Evolutionary conservation across 352 stramenopile species (phyloP), one percentile per base, ranked within the genome.

Genomic region (Globisporangium recalcitrans): DNA sequence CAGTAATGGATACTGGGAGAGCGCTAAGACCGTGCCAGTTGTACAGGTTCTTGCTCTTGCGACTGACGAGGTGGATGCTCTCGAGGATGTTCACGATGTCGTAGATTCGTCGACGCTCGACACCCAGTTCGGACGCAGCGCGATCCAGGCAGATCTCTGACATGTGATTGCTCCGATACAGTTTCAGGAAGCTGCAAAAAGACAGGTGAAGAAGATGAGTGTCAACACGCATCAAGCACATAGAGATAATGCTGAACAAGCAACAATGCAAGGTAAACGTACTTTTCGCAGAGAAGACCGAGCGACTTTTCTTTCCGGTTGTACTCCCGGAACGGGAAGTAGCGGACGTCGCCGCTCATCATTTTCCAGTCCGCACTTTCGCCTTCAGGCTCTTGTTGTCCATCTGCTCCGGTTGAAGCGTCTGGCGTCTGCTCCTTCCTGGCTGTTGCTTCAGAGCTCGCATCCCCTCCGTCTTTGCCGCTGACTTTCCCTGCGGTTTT

Each of bases 21-120:
- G 77, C 83, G 24, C 68, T 60, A 8, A 93, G 63, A 10, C 87
- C 87, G 54, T 96, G 85, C 87, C 88, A 97, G 52, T 92, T 90
- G 80, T 99, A 99, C 2, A 96, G 85, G 65, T 98, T 99, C 73
- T 98, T 98, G 61, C 91, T 94, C 63, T 98, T 95, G n/a, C 96
- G 91, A 29, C 81, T 95, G 5, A 98, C 93, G 27, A 99, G 87
- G 32, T 94, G 80, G 42, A 99, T 90, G 53, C 88, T 96, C 69
- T 98, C 96, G 29, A 99, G 78, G 71, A 99, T 98, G 70, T 99
- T 99, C 52, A 99, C 94, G 46, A 99, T 97, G 72, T 99, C 96
- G 69, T 99, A 99, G 56, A 99, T 98, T 19, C 96, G 78, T 42
- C 96, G 80, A 46, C 96, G 82, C 69, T 98, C 95, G 0, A 98